Evolutionary conservation across 1,284 basidiomycete genomes (phyloP).

Genomic region (Austropuccinia psidii): DNA sequence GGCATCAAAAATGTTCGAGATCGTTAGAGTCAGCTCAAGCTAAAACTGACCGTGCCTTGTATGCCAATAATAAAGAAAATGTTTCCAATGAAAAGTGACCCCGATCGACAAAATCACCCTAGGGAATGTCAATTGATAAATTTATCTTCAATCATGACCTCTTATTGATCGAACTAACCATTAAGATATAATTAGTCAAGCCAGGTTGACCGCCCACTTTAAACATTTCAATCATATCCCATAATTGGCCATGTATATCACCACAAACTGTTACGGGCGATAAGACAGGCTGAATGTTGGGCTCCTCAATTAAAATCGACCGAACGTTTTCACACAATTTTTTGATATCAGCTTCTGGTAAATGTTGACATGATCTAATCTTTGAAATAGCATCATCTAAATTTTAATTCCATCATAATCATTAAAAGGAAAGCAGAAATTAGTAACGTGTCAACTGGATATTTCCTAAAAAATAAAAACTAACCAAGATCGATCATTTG

Average conservation of each 20-base stretch:
- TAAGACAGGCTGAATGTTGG: slow-evolving; percentile 86
- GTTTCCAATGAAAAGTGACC: slow-evolving; percentile 97
- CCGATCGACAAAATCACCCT: slow-evolving; percentile 97
- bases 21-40: background rate
- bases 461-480: no score
- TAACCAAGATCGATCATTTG: no score
- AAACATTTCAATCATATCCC: slow-evolving; percentile 85
- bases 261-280: slow-evolving; percentile 87
- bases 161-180: slow-evolving; percentile 55
- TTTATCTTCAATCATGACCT: background rate
- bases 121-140: slow-evolving; percentile 14
- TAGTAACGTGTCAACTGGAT: no score
- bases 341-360: slow-evolving; percentile 88
- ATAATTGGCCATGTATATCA: slow-evolving; percentile 92
- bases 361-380: slow-evolving; percentile 72
- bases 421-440: no score
- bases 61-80: slow-evolving; percentile 73
- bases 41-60: slow-evolving; percentile 69
- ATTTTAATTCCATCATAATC: no score
- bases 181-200: slow-evolving; percentile 91
- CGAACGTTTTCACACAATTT: slow-evolving; percentile 76
- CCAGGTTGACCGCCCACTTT: slow-evolving; percentile 79
- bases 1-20: background rate
- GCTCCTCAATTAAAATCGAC: slow-evolving; percentile 80
- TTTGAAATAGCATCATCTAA: slow-evolving; percentile 50